Evolutionary conservation across 2,329 filamentous ascomycete species (phyloP).

Genomic region (Didymella lethalis): DNA sequence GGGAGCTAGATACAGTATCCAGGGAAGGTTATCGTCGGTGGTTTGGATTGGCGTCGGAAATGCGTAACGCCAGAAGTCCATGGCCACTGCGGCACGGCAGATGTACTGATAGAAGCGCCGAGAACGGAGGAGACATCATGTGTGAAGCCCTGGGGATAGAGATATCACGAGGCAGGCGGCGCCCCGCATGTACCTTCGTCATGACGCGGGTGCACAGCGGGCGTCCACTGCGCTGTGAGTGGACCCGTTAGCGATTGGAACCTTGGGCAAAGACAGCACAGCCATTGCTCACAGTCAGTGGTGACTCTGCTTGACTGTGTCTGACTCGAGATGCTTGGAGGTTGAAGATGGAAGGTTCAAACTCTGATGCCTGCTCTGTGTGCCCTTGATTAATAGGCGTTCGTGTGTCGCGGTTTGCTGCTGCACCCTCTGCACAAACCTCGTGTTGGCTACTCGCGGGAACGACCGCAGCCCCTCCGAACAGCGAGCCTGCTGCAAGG

Average conservation of each 20-base stretch:
- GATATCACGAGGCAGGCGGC: conserved; percentile 15
- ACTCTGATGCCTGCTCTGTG: not conserved
- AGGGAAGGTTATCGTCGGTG: conserved; percentile 38
- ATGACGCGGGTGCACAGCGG: conserved; percentile 13
- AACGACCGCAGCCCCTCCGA: conserved; percentile 9
- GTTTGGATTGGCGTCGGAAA: conserved; percentile 35
- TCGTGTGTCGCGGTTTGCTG: not conserved
- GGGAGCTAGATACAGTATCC: conserved; percentile 42
- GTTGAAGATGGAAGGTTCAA: not conserved
- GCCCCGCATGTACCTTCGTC: conserved; percentile 21
- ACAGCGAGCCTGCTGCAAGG: conserved; percentile 8
- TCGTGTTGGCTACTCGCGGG: conserved; percentile 10
- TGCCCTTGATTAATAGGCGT: not conserved
- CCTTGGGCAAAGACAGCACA: not conserved
- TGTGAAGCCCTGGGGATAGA: conserved; percentile 9
- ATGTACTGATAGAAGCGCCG: conserved; percentile 24
- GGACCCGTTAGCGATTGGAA: conserved; percentile 30
- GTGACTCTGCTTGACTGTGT: conserved; percentile 11
- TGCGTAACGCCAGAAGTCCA: conserved; percentile 21
- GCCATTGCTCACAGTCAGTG: conserved; percentile 1
- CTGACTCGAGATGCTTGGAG: conserved; percentile 1
- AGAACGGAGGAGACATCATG: conserved; percentile 16
- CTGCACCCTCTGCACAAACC: conserved; percentile 1
- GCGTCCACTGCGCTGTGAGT: conserved; percentile 24
- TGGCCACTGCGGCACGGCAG: conserved; percentile 15